Conservation (phyloP, 495 filamentous ascomycete species). For the Endocarpon pusillum region DNA sequence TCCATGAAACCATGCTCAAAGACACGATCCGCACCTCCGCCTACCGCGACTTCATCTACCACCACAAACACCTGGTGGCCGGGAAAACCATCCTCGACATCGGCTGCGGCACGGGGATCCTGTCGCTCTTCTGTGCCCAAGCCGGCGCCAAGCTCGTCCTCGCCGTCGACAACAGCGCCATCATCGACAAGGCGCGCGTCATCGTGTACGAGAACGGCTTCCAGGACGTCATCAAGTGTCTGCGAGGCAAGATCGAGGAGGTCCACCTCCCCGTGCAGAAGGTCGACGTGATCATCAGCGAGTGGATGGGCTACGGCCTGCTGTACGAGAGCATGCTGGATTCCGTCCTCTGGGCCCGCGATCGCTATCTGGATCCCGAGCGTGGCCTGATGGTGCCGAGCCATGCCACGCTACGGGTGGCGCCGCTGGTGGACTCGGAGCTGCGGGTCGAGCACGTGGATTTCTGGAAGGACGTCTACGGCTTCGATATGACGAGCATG, state of each 20-base stretch:
- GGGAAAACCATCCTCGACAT: slow-evolving; percentile 86
- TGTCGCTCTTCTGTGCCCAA: slow-evolving; percentile 86
- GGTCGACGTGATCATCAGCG: slow-evolving; percentile 89
- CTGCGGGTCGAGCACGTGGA: slow-evolving; percentile 46
- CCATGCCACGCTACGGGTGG: slow-evolving; percentile 71
- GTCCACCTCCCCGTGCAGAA: slow-evolving; percentile 59
- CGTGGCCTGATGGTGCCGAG: slow-evolving; percentile 87
- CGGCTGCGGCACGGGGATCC: slow-evolving; percentile 80
- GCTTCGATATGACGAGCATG: slow-evolving; percentile 40
- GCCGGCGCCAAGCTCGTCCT: slow-evolving; percentile 83
- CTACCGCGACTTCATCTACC: slow-evolving; percentile 54
- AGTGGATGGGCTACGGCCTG: slow-evolving; percentile 95
- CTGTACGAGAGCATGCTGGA: slow-evolving; percentile 93
- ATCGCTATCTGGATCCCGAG: slow-evolving; percentile 57
- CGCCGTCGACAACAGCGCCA: slow-evolving; percentile 84
- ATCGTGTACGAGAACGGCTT: slow-evolving; percentile 72
- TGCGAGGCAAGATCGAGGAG: slow-evolving; percentile 88
- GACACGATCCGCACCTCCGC: slow-evolving; percentile 48
- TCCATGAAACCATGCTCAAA: slow-evolving; percentile 87
- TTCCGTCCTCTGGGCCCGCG: slow-evolving; percentile 76
- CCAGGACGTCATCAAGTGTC: slow-evolving; percentile 58
- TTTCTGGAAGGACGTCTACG: slow-evolving; percentile 55
- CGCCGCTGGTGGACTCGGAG: slow-evolving; percentile 72
- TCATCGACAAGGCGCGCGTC: slow-evolving; percentile 74
- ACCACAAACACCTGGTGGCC: slow-evolving; percentile 80